Evolutionary conservation across 2,329 filamentous ascomycete species (phyloP), one percentile per base, ranked within the genome.

Genomic region (Hypoxylon sp.): DNA sequence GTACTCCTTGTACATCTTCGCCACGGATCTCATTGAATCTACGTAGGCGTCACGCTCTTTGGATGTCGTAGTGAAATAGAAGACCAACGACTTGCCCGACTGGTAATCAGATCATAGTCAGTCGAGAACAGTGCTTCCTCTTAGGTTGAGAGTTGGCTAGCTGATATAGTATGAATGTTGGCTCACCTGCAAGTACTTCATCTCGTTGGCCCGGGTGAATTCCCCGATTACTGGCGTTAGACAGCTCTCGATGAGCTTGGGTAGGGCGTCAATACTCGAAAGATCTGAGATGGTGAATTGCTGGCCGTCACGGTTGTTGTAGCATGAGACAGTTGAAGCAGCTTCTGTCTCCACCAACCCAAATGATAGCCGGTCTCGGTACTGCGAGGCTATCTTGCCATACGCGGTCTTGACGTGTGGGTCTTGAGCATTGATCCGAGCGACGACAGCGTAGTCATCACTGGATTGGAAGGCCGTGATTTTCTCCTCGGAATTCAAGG

Each of bases 1-100:
- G 59, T 83, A 84, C 11, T 84, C 81, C 56, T 74, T 67, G 71
- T 82, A 84, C 65, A 78, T 79, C 62, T 79, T 80, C 1, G 83
- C 83, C 1, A 83, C 70, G 3, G 78, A 76, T 14, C 75, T 73
- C 50, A 85, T 75, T 4, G 74, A 70, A 0, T 70, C 46, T 3
- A 77, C 71, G 69, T 80, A 84, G 1, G 60, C 66, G 2, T 78
- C 73, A 2, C 78, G 77, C 30, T 81, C 76, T 7, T 62, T 28
- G 0, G 74, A 56, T 7, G 67, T 71, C 8, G 62, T 40, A 4
- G 76, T 68, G 65, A 83, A 79, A 69, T 74, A 80, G 61, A 78
- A 79, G 7, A 80, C 76, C 1, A 81, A 63, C 1, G 78, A 80
- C 54, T 79, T 80, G 0, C 77, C 77, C 1, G 76, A 71, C 80